Evolutionary conservation across 148 eudicot species (phyloP), one percentile per base, ranked within the genome.

Genomic region (Limonium bicolor): DNA sequence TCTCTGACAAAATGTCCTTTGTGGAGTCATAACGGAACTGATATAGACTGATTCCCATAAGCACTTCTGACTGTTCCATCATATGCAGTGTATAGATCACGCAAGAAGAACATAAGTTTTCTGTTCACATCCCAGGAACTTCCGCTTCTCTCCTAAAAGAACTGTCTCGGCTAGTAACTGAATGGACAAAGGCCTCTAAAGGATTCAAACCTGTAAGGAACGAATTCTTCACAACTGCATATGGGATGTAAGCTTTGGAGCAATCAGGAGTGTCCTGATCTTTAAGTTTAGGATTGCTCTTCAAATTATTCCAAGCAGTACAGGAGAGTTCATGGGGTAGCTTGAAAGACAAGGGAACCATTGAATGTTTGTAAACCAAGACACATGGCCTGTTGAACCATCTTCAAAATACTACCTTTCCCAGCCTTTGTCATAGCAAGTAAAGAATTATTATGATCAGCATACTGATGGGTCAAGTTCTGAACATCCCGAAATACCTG

Each of bases 101-200:
- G 83, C 95, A 90, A 63, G 66, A 84, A 84, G 63, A 77, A 80
- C 42, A 73, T 80, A 15, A 90, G 67, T 52, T 68, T 65, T 24
- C 87, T 51, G 8, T 57, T 70, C 55, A 90, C 51, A 15, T 84
- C 18, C 97, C 95, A 6, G 97, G 84, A 26, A 90, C 76, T 54
- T 80, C 83, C 16, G 97, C 97, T 56, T 90, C 75, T 20, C 78
- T 95, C 61, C 97, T 81, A 46, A 90, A 90, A 17, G 97, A 66
- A 62, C 81, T 59, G 52, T 72, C 86, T 24, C 97, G 80, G 17
- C 61, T 56, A 2, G 87, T 84, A 37, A 80, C 61, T 1, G 97
- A 84, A 63, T 77, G 87, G 42, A 75, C 82, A 60, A 84, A 90
- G 38, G 73, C 62, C 57, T 90, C 97, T 4, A 80, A 56, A 49